These are phyloP conservation scores for Diaporthe amygdali DNA, from an alignment of 2,329 filamentous ascomycete species.

Conservation along the genomic window DNA sequence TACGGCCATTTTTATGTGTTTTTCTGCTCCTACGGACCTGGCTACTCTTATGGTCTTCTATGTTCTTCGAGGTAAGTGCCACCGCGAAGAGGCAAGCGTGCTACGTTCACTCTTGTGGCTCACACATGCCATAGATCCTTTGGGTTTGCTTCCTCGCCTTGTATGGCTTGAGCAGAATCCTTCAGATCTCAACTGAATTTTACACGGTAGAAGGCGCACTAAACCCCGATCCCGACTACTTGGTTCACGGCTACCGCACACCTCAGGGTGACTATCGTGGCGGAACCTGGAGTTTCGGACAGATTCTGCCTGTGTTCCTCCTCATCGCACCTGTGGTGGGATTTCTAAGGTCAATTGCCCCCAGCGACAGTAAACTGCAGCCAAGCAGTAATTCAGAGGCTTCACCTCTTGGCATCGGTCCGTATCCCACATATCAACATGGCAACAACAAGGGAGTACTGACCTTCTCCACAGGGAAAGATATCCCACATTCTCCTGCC, in stretches of 20 bases:
- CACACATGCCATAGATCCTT: not conserved
- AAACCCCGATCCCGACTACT: not conserved
- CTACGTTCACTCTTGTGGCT: not conserved
- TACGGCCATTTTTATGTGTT: not conserved
- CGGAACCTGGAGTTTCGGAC: not conserved
- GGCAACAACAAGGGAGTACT: not conserved
- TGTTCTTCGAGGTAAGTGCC: not conserved
- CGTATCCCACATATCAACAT: not conserved
- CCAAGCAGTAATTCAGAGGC: no score
- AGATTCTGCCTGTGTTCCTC: not conserved
- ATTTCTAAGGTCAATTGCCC: not conserved
- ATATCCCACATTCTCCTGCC: not conserved
- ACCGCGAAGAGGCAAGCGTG: not conserved
- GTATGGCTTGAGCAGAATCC: not conserved
- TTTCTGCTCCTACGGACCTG: not conserved
- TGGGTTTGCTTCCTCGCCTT: not conserved
- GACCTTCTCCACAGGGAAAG: not conserved
- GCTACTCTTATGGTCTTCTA: not conserved
- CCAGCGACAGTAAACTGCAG: not conserved
- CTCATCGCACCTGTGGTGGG: not conserved
- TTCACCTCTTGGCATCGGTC: not conserved
- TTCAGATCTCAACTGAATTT: not conserved
- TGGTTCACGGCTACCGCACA: not conserved
- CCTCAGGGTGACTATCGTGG: not conserved
- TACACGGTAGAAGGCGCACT: not conserved